Conservation (phyloP, 306 rosid species). For the Acacia confusa region DNA sequence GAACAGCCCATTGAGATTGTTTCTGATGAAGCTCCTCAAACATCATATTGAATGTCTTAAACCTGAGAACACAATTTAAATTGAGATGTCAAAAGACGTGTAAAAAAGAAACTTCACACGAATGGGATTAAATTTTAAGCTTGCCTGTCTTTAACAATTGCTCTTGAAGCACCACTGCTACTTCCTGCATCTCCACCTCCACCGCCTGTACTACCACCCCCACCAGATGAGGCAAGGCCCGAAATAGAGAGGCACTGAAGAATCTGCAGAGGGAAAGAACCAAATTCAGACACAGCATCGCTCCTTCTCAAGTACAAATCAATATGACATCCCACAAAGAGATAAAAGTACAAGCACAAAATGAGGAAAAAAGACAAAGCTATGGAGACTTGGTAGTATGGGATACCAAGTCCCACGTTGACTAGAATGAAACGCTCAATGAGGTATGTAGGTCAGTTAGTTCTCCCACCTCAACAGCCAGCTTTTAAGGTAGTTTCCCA, state of each 20-base stretch:
- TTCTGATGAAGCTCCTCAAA: constrained; percentile 97
- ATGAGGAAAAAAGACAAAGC: neutral
- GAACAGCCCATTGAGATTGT: constrained; percentile 97
- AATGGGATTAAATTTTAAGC: neutral
- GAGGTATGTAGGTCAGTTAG: too few relatives aligned
- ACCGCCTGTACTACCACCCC: constrained; percentile 63
- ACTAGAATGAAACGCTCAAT: too few relatives aligned
- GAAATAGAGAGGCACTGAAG: constrained; percentile 80
- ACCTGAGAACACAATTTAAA: constrained; percentile 48
- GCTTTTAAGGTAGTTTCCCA: too few relatives aligned
- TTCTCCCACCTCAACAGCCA: too few relatives aligned
- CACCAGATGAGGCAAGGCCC: constrained; percentile 87
- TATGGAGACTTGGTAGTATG: too few relatives aligned
- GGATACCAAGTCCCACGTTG: too few relatives aligned
- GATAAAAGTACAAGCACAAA: constrained; percentile 1
- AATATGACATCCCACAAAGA: constrained; percentile 10
- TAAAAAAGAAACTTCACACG: neutral
- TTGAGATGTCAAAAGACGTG: constrained; percentile 16
- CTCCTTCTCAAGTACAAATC: neutral
- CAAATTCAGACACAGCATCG: constrained; percentile 22
- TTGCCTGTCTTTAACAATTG: constrained; percentile 86
- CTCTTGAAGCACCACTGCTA: constrained; percentile 91
- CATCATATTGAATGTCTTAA: constrained; percentile 73
- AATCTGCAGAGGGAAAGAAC: constrained; percentile 61
- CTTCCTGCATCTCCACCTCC: constrained; percentile 77